Base-by-base conservation (phyloP, 1,139 yeast genomes). In the Yamadazyma dendronema region DNA sequence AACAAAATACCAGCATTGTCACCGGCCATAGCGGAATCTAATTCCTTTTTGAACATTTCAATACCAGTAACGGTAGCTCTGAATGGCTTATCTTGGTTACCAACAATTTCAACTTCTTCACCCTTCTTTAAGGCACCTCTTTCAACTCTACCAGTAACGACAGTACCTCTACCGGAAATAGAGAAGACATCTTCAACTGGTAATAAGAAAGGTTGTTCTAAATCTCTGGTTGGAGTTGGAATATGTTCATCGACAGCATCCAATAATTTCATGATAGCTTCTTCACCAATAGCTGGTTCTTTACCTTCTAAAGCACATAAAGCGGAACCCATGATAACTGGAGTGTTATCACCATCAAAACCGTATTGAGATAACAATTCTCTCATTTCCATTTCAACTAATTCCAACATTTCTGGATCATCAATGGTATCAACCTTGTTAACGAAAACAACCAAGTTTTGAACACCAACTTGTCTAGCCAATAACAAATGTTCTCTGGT, bases 321-420 rank as follows among this genome's bases (percentile, higher is more conserved):
- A 54, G 98, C 99, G 59, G 97, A 90, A 54, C 99, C 99, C 97
- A 92, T 90, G 53, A 94, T 73, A 48, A 92, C 97, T 45, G 99
- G 98, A 47, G 96, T 84, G 71, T 90, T 84, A 60, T 92, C 99
- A 72, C 98, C 98, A 61, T 94, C 97, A 56, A 89, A 92, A 45
- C 97, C 97, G 67, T 90, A 92, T 50, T 86, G 77, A 53, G 81
- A 61, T 63, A 92, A 77, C 53, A 92, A 77, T 65, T 92, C 98
- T 75, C 99, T 87, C 97, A 92, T 94, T 79, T 92, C 99, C 99
- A 92, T 92, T 75, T 92, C 98, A 54, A 94, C 99, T 57, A 94
- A 84, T 75, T 94, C 99, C 68, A 92, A 79, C 97, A 92, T 94
- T 77, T 92, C 99, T 51, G 95, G 95, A 66, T 92, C 99, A 63